Evolutionary conservation across 352 stramenopile species (phyloP).

Genomic region (Phytophthora nicotianae): DNA sequence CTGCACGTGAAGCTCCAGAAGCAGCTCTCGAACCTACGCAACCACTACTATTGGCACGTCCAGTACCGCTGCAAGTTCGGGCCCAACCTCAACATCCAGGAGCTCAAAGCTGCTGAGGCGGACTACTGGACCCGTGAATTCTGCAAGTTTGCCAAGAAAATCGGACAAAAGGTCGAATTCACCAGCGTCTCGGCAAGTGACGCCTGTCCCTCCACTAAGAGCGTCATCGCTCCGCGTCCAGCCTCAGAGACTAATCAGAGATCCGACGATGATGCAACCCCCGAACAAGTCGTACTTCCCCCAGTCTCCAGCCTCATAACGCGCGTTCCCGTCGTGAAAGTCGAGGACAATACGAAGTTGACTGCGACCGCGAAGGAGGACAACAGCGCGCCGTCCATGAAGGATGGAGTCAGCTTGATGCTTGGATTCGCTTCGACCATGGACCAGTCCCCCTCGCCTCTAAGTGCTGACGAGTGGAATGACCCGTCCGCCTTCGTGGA

Average conservation of each 20-base stretch:
- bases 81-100: slow-evolving; percentile 61
- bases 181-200: background rate
- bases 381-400: slow-evolving; percentile 30
- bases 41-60: slow-evolving; percentile 87
- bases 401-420: slow-evolving; percentile 24
- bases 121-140: slow-evolving; percentile 80
- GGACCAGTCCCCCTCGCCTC: slow-evolving; percentile 45
- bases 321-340: slow-evolving; percentile 7
- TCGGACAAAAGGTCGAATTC: slow-evolving; percentile 64
- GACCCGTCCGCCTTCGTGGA: slow-evolving; percentile 53
- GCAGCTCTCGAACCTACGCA: slow-evolving; percentile 75
- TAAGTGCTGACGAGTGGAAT: slow-evolving; percentile 73
- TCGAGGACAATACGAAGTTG: slow-evolving; percentile 6
- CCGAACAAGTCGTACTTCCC: slow-evolving; percentile 14
- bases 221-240: background rate
- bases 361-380: slow-evolving; percentile 12
- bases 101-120: slow-evolving; percentile 65
- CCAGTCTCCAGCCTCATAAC: slow-evolving; percentile 16
- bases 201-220: background rate
- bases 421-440: slow-evolving; percentile 11
- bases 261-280: background rate
- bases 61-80: slow-evolving; percentile 75
- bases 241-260: background rate
- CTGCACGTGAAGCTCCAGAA: slow-evolving; percentile 82
- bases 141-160: slow-evolving; percentile 65